Evolutionary conservation across 2,329 filamentous ascomycete genomes (phyloP), one percentile per base, ranked within the genome.

Genomic region (Fusarium nelsonii): DNA sequence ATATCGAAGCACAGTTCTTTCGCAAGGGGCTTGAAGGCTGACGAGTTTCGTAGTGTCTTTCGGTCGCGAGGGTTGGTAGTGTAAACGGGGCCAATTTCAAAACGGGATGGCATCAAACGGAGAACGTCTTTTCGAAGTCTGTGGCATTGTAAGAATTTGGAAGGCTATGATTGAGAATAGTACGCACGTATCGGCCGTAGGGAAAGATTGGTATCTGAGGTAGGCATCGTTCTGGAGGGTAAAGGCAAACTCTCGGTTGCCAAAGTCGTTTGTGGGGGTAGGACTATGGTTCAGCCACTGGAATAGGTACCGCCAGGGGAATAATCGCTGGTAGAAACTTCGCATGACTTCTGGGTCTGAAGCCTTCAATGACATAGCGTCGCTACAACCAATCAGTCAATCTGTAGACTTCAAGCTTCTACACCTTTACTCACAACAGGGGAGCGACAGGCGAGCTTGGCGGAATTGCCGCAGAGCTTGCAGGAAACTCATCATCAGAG

Each of bases 1-100:
- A 99, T 98, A 91, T 99, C 96, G 80, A 99, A 98, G 74, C 97
- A 97, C 39, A 99, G 84, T 79, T 99, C 96, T 79, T 99, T 99
- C 58, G 92, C 87, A 33, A 97, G 80, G 0, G 96, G 95, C 68
- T 91, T 91, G 82, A 99, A 97, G 10, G 92, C 89, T 48, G 89
- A 88, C 36, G 90, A 87, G 79, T 94, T 95, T 54, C 91, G 89
- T 34, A 98, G 81, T 0, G 91, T 91, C 82, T 98, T 99, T 75
- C 95, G 90, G 74, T 99, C 96, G 73, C 94, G 91, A 1, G 96
- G 96, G 78, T 98, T 97, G 46, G 94, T 92, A 53, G 87, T 93
- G 82, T 99, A 99, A 49, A 97, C 92, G n/a, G 96, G 96, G 1
- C 96, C 96, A 74, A 99, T 98, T 84, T 99, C 96, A 83, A 99